Evolutionary conservation across 1,139 yeast genomes (phyloP).

Genomic region (Yamadazyma blattariae): DNA sequence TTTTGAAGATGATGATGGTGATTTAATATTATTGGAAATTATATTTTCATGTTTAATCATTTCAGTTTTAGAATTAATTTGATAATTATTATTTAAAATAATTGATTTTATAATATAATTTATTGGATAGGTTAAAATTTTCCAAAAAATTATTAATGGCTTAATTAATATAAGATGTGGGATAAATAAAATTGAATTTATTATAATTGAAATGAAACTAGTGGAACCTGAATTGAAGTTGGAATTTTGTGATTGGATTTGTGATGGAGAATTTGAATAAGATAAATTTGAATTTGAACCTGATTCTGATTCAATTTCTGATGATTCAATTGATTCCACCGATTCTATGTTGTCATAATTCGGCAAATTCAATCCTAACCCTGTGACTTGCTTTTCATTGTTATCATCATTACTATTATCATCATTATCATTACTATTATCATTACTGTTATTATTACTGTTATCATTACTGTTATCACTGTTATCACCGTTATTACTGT

Average conservation of each 20-base stretch:
- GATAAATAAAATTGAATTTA: constrained; percentile 14
- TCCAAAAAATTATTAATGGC: constrained; percentile 20
- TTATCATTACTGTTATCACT: background rate
- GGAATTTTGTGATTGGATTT: no score
- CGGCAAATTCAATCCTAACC: background rate
- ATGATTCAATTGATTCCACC: background rate
- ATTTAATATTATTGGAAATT: constrained; percentile 48
- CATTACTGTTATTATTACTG: constrained; percentile 1
- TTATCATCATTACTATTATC: constrained; percentile 2
- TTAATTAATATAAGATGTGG: constrained; percentile 20
- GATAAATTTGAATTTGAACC: no score
- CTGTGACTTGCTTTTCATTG: background rate
- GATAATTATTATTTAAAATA: constrained; percentile 10
- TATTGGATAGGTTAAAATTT: constrained; percentile 20
- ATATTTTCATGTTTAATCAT: constrained; percentile 37
- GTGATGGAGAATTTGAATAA: no score
- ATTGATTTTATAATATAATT: constrained; percentile 10
- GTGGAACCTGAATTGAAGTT: background rate
- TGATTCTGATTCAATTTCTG: background rate
- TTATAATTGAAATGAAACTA: constrained; percentile 2
- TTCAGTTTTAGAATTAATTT: constrained; percentile 34
- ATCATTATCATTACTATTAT: background rate
- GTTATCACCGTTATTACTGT: constrained; percentile 1
- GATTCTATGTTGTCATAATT: no score
- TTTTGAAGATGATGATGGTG: constrained; percentile 53